A percentile compares a stretch with the other conserved stretches of the same genome.
Conservation (phyloP, 371 early-diverging fungal genomes). For the Mortierella sp. region DNA sequence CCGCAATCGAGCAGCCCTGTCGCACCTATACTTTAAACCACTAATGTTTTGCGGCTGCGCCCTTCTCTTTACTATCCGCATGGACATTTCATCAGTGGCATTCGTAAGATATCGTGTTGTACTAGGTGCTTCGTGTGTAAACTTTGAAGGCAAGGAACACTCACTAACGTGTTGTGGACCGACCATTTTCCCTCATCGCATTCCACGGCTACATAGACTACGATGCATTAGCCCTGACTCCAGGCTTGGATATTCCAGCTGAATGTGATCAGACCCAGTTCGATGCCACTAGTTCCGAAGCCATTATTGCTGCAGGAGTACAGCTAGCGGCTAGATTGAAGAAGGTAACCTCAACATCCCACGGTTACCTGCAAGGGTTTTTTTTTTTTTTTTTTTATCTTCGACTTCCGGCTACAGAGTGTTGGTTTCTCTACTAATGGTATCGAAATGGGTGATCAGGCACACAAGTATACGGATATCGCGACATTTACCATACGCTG, state of each 20-base stretch:
- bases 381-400: background rate
- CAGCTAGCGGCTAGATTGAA: constrained; percentile 57
- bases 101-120: constrained; percentile 59
- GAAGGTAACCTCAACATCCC: constrained; percentile 43
- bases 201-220: constrained; percentile 56
- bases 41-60: background rate
- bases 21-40: background rate
- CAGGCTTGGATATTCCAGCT: constrained; percentile 53
- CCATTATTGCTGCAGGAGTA: constrained; percentile 55
- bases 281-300: constrained; percentile 41
- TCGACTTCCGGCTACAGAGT: background rate
- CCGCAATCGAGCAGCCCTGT: background rate
- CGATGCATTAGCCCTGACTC: constrained; percentile 67
- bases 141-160: background rate
- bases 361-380: too few species aligned
- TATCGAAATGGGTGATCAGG: constrained; percentile 33
- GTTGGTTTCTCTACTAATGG: background rate
- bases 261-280: constrained; percentile 70
- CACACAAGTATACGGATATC: constrained; percentile 66
- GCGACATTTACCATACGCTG: constrained; percentile 69
- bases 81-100: constrained; percentile 51
- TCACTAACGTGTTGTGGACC: background rate
- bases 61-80: background rate
- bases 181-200: background rate
- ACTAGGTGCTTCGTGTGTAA: background rate